Conservation (phyloP, 78 protist genomes). For the Cavenderia fasciculata region DNA sequence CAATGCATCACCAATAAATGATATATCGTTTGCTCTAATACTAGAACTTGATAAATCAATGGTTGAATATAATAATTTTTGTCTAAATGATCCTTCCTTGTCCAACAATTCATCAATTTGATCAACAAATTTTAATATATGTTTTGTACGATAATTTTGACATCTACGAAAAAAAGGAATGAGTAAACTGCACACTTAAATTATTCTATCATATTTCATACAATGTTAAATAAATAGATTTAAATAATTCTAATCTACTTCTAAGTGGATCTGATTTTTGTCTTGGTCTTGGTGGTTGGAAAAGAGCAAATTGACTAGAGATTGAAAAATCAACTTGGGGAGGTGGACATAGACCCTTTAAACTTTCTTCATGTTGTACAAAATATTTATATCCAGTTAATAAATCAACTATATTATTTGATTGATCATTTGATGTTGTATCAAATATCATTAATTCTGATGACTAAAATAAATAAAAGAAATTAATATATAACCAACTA, state of each 20-base stretch:
- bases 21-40: constrained; percentile 46
- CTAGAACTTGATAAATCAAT: constrained; percentile 22
- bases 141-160: constrained; percentile 30
- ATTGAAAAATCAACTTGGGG: constrained; percentile 25
- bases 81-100: constrained; percentile 66
- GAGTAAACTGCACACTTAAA: not conserved
- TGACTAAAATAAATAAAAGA: not conserved
- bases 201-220: not conserved
- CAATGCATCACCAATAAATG: constrained; percentile 68
- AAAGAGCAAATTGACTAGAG: constrained; percentile 14
- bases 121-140: constrained; percentile 29
- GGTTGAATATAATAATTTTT: constrained; percentile 2
- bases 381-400: constrained; percentile 58
- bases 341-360: constrained; percentile 36
- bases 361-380: constrained; percentile 25
- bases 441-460: constrained; percentile 50
- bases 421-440: constrained; percentile 54
- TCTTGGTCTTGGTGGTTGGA: constrained; percentile 38
- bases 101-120: constrained; percentile 54
- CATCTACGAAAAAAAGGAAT: not conserved
- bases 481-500: not conserved
- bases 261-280: constrained; percentile 47
- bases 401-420: constrained; percentile 51
- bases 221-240: constrained; percentile 36
- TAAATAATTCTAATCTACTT: constrained; percentile 66